These are phyloP conservation scores for Macrophomina tecta DNA, from an alignment of 2,329 filamentous ascomycete genomes.

Conservation along the genomic window DNA sequence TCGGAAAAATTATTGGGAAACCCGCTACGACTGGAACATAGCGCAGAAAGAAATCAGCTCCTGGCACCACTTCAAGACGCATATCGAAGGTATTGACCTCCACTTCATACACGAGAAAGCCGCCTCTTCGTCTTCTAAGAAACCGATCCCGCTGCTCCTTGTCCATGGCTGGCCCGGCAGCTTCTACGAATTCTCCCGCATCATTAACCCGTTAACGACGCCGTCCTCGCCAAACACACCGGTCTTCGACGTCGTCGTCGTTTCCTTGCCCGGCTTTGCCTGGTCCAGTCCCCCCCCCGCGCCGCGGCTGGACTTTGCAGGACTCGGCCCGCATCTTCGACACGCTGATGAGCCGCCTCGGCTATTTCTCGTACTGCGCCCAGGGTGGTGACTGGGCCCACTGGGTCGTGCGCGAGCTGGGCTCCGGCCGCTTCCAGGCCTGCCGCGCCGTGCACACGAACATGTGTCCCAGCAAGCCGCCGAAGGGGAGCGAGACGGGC, in stretches of 20 bases:
- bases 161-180: conserved; percentile 55
- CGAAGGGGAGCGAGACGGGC: conserved; percentile 30
- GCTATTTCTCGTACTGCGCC: conserved; percentile 47
- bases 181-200: conserved; percentile 52
- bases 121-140: conserved; percentile 32
- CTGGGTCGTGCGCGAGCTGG: conserved; percentile 49
- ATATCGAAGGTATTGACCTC: conserved; percentile 44
- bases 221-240: conserved; percentile 27
- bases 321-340: conserved; percentile 48
- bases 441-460: conserved; percentile 52
- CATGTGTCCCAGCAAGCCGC: conserved; percentile 47
- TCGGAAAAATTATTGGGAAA: conserved; percentile 43
- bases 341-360: conserved; percentile 48
- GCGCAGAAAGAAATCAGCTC: conserved; percentile 42
- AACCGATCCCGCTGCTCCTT: conserved; percentile 49
- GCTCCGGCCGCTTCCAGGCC: conserved; percentile 40
- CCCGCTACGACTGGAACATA: conserved; percentile 42
- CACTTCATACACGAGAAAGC: conserved; percentile 49
- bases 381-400: conserved; percentile 52
- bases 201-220: conserved; percentile 46
- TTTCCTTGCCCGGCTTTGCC: conserved; percentile 62
- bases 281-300: conserved; percentile 48
- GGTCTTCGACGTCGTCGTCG: conserved; percentile 64
- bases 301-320: conserved; percentile 42
- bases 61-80: conserved; percentile 44